These are phyloP conservation scores for Arthrobotrys iridis DNA, from an alignment of 2,329 filamentous ascomycete genomes.

Conservation along the genomic window DNA sequence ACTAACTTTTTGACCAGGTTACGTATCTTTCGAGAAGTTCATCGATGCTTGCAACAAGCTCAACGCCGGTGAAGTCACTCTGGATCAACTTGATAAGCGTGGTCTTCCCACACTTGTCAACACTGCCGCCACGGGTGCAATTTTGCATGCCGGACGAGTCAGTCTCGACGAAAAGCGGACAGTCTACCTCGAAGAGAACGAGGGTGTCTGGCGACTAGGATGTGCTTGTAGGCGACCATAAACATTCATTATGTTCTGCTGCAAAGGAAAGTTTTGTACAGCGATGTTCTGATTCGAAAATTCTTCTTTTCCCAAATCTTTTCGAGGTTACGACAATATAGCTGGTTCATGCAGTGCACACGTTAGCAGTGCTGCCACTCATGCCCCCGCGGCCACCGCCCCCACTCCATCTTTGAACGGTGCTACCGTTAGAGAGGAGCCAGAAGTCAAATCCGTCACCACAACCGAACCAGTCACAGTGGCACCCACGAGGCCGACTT, in stretches of 20 bases:
- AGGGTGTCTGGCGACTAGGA: conserved; percentile 58
- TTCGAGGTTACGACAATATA: conserved; percentile 29
- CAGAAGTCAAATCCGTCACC: conserved; percentile 42
- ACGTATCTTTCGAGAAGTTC: conserved; percentile 95
- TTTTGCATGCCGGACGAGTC: conserved; percentile 83
- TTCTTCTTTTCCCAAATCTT: conserved; percentile 27
- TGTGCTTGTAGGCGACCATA: conserved; percentile 55
- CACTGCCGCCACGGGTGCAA: conserved; percentile 90
- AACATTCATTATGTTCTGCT: conserved; percentile 44
- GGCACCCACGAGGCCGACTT: conserved; percentile 23
- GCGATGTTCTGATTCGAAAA: conserved; percentile 53
- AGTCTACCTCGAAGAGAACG: conserved; percentile 73
- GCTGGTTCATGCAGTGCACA: conserved; percentile 53
- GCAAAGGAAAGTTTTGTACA: conserved; percentile 45
- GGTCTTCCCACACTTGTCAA: conserved; percentile 86
- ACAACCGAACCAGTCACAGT: conserved; percentile 43
- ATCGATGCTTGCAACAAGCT: conserved; percentile 83
- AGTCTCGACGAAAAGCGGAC: conserved; percentile 84
- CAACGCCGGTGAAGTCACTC: conserved; percentile 76
- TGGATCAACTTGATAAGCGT: conserved; percentile 80
- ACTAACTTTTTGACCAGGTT: conserved; percentile 63
- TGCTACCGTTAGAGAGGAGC: conserved; percentile 48
- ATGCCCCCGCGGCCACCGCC: neutral
- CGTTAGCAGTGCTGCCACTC: conserved; percentile 17
- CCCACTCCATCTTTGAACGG: conserved; percentile 33